These are phyloP conservation scores for Halophytophthora batemanensis DNA, from an alignment of 352 stramenopile species.

Conservation along the genomic window DNA sequence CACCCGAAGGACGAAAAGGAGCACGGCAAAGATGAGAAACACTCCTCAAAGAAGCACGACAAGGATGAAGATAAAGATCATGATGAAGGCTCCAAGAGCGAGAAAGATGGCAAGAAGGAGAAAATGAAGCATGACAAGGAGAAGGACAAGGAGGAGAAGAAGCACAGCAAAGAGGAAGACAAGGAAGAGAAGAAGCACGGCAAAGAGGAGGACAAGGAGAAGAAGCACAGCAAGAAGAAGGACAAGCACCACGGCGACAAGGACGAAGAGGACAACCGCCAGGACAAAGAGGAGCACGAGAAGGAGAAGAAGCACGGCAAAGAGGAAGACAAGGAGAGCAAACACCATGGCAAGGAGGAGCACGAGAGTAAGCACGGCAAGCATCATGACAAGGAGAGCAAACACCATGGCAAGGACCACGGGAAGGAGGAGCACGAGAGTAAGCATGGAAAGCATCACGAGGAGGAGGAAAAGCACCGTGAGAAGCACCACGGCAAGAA, in stretches of 20 bases:
- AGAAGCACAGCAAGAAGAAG: not conserved
- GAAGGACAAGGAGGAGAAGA: constrained; percentile 2
- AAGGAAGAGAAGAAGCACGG: constrained; percentile 9
- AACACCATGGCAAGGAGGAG: constrained; percentile 3
- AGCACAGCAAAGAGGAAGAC: constrained; percentile 3
- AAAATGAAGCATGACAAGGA: constrained; percentile 4
- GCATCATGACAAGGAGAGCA: constrained; percentile 10
- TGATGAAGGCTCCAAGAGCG: constrained; percentile 5
- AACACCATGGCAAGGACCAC: not conserved
- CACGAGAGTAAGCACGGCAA: constrained; percentile 6
- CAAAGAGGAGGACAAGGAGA: constrained; percentile 4
- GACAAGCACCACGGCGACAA: constrained; percentile 1
- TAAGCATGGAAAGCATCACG: constrained; percentile 3
- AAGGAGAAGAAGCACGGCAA: not conserved
- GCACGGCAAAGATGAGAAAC: constrained; percentile 3
- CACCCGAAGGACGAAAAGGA: constrained; percentile 7
- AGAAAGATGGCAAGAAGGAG: constrained; percentile 6
- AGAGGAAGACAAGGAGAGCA: not conserved
- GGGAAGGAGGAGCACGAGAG: not conserved
- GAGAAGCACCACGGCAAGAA: constrained; percentile 5
- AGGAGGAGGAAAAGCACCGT: constrained; percentile 5
- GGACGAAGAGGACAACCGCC: not conserved
- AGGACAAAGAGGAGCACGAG: not conserved
- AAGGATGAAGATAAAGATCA: constrained; percentile 9
- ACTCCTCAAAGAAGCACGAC: constrained; percentile 8